Percentiles rank a stretch among this genome's conserved stretches.
These are phyloP conservation scores for Podila horticola DNA, from an alignment of 192 early-diverging fungal species.

Conservation along the genomic window DNA sequence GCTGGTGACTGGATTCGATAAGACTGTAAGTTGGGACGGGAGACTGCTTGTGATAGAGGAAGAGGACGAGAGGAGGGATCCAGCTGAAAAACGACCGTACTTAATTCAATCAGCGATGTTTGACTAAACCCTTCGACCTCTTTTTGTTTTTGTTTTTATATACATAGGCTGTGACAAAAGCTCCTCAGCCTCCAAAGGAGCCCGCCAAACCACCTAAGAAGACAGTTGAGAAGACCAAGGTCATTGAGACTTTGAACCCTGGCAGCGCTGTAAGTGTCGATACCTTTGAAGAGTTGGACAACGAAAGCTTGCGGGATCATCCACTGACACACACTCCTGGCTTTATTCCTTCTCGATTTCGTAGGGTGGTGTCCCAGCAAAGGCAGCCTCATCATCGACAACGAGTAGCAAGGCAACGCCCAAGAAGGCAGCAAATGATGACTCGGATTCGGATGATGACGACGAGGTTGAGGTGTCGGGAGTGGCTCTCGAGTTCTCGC, in stretches of 20 bases:
- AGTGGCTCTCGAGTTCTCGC: conserved; percentile 67
- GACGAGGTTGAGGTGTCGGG: conserved; percentile 65
- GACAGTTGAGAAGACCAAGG: conserved; percentile 63
- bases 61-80: no score
- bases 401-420: not conserved
- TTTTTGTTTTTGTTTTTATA: not conserved
- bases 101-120: not conserved
- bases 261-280: conserved; percentile 44
- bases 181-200: conserved; percentile 28
- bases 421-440: conserved; percentile 44
- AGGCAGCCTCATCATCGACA: conserved; percentile 12
- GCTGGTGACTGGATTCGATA: conserved; percentile 72
- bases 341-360: not conserved
- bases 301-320: not conserved
- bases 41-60: not conserved
- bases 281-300: not conserved
- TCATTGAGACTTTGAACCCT: conserved; percentile 76
- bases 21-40: conserved; percentile 59
- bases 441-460: conserved; percentile 65
- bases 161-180: conserved; percentile 59
- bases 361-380: conserved; percentile 37
- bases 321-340: not conserved
- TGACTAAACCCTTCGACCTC: conserved; percentile 9
- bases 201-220: conserved; percentile 54
- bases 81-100: not conserved